Conservation (phyloP, 2,329 filamentous ascomycete species). For the Pseudogymnoascus sp. region DNA sequence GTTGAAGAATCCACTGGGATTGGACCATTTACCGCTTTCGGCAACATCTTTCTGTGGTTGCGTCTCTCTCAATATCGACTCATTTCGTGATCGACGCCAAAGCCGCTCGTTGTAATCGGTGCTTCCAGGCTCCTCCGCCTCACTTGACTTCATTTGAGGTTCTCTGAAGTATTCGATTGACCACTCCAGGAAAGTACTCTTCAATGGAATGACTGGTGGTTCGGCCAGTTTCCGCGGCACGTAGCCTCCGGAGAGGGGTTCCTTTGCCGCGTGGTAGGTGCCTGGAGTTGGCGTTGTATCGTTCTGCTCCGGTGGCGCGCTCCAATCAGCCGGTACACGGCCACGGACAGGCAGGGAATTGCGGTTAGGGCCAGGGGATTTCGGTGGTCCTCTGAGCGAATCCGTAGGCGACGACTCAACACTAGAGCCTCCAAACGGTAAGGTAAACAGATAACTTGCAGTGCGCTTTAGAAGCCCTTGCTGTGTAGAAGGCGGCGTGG, state of each 20-base stretch:
- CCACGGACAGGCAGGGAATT: conserved; percentile 25
- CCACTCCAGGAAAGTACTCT: conserved; percentile 85
- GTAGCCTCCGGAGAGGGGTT: conserved; percentile 73
- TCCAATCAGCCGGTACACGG: conserved; percentile 49
- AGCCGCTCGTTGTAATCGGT: conserved; percentile 92
- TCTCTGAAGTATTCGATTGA: conserved; percentile 96
- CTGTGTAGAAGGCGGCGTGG: conserved; percentile 39
- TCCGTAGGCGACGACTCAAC: conserved; percentile 22
- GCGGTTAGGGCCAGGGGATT: conserved; percentile 21
- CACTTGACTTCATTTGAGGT: conserved; percentile 94
- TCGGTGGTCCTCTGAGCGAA: conserved; percentile 18
- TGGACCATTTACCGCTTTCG: conserved; percentile 78
- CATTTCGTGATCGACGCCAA: conserved; percentile 88
- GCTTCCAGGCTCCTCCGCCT: conserved; percentile 92
- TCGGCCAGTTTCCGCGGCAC: conserved; percentile 50
- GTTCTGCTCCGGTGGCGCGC: conserved; percentile 62
- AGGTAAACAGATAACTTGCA: conserved; percentile 52
- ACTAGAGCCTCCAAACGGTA: conserved; percentile 37
- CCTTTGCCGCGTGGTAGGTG: conserved; percentile 66
- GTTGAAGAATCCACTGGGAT: conserved; percentile 72
- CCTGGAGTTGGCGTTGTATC: conserved; percentile 58
- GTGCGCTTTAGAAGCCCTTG: conserved; percentile 55
- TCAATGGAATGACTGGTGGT: conserved; percentile 61
- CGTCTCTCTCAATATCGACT: conserved; percentile 82
- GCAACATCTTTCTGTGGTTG: conserved; percentile 89